Evolutionary conservation across 306 rosid species (phyloP).

Genomic region (Quercus engelmannii): DNA sequence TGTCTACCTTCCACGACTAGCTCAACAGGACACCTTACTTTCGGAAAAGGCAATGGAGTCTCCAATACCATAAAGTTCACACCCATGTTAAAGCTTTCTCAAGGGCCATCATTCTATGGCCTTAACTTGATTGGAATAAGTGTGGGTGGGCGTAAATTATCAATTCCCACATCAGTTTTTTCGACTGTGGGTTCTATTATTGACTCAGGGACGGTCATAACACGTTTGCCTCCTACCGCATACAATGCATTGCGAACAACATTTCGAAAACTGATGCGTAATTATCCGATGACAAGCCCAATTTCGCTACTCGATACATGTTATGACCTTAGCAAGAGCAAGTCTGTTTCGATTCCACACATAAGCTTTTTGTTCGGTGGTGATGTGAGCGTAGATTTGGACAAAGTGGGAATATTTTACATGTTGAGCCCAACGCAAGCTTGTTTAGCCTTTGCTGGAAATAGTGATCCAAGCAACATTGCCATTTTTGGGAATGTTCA

Average conservation of each 20-base stretch:
- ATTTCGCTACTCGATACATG: conserved; percentile 62
- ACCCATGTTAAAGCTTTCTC: conserved; percentile 27
- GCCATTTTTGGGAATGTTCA: background rate
- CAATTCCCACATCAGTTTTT: conserved; percentile 37
- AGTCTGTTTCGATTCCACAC: conserved; percentile 24
- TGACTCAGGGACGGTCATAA: conserved; percentile 75
- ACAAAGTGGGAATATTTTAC: conserved; percentile 29
- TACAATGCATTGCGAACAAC: conserved; percentile 32
- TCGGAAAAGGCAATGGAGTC: conserved; percentile 19
- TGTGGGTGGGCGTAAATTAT: conserved; percentile 32
- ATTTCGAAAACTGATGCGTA: conserved; percentile 37
- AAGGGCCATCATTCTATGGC: conserved; percentile 40
- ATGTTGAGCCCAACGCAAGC: conserved; percentile 25
- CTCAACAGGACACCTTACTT: conserved; percentile 45
- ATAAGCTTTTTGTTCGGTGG: conserved; percentile 36
- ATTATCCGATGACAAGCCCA: conserved; percentile 25
- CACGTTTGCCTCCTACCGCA: conserved; percentile 57
- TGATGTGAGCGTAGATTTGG: conserved; percentile 27
- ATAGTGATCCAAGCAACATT: background rate
- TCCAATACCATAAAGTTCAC: conserved; percentile 38
- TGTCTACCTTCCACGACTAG: conserved; percentile 66
- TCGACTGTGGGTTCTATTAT: conserved; percentile 46
- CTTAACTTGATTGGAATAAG: conserved; percentile 35
- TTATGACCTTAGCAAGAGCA: conserved; percentile 38
- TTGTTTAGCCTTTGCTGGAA: conserved; percentile 33